These are phyloP conservation scores for Hypholoma fasciculare DNA, from an alignment of 768 basidiomycete species.

Conservation along the genomic window DNA sequence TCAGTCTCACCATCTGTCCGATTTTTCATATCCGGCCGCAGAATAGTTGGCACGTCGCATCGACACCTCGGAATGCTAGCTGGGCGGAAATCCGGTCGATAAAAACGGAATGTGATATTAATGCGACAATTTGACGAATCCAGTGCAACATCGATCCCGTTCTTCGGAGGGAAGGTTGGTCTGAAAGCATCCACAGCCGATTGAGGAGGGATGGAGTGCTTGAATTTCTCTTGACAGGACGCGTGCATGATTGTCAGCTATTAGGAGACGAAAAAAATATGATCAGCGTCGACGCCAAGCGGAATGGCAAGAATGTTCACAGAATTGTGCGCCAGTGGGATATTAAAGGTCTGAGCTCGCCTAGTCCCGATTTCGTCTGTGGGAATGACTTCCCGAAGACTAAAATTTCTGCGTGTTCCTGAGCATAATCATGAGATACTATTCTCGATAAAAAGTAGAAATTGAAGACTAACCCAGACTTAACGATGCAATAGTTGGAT, in stretches of 20 bases:
- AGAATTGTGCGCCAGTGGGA: conserved; percentile 78
- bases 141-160: conserved; percentile 17
- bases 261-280: conserved; percentile 1
- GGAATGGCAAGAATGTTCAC: conserved; percentile 37
- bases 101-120: conserved; percentile 87
- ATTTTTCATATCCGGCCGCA: conserved; percentile 81
- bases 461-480: conserved; percentile 59
- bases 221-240: conserved; percentile 79
- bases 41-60: conserved; percentile 68
- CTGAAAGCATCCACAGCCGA: conserved; percentile 68
- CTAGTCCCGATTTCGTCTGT: conserved; percentile 56
- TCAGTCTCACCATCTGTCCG: conserved; percentile 52
- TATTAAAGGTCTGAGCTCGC: conserved; percentile 70
- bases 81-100: conserved; percentile 77
- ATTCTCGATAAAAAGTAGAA: not conserved
- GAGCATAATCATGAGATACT: not conserved
- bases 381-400: conserved; percentile 77
- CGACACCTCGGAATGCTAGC: conserved; percentile 67
- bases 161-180: conserved; percentile 47
- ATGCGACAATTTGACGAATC: conserved; percentile 70
- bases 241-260: conserved; percentile 90
- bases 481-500: conserved; percentile 82
- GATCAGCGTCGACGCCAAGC: not conserved
- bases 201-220: conserved; percentile 78
- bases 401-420: conserved; percentile 73